phyloP scores from a whole-genome alignment of 208 protist genomes.

The Trypanosoma caninum region DNA sequence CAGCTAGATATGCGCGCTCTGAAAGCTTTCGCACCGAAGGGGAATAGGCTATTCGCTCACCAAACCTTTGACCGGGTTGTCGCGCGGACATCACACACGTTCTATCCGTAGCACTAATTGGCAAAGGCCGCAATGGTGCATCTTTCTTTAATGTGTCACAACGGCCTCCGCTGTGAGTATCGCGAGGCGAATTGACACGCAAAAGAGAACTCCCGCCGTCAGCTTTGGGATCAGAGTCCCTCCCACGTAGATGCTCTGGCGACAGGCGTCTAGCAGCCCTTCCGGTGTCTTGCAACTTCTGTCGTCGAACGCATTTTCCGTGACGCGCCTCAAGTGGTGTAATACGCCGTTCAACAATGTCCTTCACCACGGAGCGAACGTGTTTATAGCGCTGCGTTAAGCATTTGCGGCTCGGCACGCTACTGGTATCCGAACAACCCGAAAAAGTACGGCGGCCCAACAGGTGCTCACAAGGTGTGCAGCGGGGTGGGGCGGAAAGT shows the following conservation, averaged over 20 bases:
- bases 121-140: no score
- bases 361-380: slow-evolving; percentile 51
- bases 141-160: no score
- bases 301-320: slow-evolving; percentile 12
- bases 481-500: no score
- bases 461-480: no score
- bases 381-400: slow-evolving; percentile 30
- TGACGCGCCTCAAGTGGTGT: slow-evolving; percentile 47
- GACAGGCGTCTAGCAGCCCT: background rate
- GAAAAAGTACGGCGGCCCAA: background rate
- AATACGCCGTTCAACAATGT: slow-evolving; percentile 44
- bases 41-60: background rate
- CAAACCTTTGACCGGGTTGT: slow-evolving; percentile 5
- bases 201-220: no score
- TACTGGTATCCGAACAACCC: background rate
- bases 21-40: slow-evolving; percentile 10
- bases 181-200: no score
- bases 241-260: no score
- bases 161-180: no score
- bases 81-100: background rate
- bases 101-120: no score
- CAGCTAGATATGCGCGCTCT: background rate
- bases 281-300: background rate
- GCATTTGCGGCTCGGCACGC: background rate
- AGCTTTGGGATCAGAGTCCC: no score